Evolutionary conservation across 805 yeast species (phyloP).

Genomic region (Lachancea fermentati): DNA sequence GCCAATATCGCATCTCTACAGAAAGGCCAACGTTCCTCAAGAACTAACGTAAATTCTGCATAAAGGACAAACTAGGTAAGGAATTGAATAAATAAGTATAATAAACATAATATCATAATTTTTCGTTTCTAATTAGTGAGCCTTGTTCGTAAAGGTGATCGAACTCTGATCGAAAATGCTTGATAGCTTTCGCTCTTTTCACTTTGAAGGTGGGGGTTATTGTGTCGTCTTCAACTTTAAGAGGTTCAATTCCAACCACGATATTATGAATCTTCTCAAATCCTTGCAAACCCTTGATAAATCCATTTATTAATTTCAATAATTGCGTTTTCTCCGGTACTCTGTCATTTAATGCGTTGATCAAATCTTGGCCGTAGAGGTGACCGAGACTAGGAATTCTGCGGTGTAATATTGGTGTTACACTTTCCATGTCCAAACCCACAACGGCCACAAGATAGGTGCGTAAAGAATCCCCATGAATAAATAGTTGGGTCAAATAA

Average conservation of each 20-base stretch:
- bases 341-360: constrained; percentile 18
- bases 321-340: constrained; percentile 15
- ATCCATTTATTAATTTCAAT: constrained; percentile 18
- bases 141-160: constrained; percentile 47
- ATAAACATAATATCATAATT: constrained; percentile 12
- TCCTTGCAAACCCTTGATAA: constrained; percentile 42
- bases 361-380: constrained; percentile 28
- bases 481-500: constrained; percentile 47
- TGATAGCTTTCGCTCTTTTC: constrained; percentile 45
- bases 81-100: background rate
- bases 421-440: constrained; percentile 52
- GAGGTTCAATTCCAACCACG: constrained; percentile 49
- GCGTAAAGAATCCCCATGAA: constrained; percentile 58
- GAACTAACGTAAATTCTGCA: constrained; percentile 7
- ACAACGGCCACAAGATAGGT: constrained; percentile 53
- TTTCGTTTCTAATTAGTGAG: constrained; percentile 28
- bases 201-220: constrained; percentile 64
- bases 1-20: constrained; percentile 12
- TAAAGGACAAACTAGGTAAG: background rate
- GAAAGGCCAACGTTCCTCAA: constrained; percentile 12
- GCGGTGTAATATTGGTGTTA: constrained; percentile 29
- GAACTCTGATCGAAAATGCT: constrained; percentile 37
- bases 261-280: constrained; percentile 60
- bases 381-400: constrained; percentile 30
- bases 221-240: constrained; percentile 54